A percentile compares a stretch with the other conserved stretches of the same genome.
Evolutionary conservation across 306 rosid genomes (phyloP).

Genomic region (Ammopiptanthus mongolicus): DNA sequence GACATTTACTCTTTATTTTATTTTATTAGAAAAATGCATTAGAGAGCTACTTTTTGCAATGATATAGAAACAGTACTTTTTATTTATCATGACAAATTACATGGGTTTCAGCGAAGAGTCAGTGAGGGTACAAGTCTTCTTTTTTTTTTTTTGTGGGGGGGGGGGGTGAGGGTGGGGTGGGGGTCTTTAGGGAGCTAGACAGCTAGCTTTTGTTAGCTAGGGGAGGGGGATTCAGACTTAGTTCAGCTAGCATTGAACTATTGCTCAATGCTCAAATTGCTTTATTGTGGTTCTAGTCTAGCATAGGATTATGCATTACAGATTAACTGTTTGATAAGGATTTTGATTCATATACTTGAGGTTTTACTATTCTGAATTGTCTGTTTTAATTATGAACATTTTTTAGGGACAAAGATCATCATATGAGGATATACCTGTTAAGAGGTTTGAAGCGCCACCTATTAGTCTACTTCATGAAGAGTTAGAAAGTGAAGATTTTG

Average conservation of each 20-base stretch:
- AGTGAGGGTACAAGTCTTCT: background rate
- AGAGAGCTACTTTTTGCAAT: background rate
- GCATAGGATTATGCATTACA: background rate
- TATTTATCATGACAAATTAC: background rate
- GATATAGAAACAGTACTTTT: background rate
- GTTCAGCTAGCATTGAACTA: background rate
- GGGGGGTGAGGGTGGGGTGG: no score
- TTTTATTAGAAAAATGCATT: background rate
- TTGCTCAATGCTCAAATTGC: constrained; percentile 2
- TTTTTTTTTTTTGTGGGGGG: no score
- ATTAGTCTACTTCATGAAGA: constrained; percentile 70
- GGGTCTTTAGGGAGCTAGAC: no score
- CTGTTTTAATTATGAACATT: background rate
- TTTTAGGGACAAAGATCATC: constrained; percentile 62
- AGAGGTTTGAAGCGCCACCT: constrained; percentile 39
- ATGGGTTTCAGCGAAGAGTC: background rate
- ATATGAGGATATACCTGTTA: constrained; percentile 24
- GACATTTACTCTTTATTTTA: background rate
- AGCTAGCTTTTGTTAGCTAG: background rate
- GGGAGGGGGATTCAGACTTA: background rate
- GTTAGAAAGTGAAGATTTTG: constrained; percentile 77
- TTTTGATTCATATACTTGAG: background rate
- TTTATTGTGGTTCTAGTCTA: constrained; percentile 6
- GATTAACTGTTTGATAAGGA: background rate
- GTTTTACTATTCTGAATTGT: constrained; percentile 6